A percentile compares a stretch with the other conserved stretches of the same genome.
Evolutionary conservation across 371 early-diverging fungal species (phyloP).

Genomic region (Umbelopsis sp.): DNA sequence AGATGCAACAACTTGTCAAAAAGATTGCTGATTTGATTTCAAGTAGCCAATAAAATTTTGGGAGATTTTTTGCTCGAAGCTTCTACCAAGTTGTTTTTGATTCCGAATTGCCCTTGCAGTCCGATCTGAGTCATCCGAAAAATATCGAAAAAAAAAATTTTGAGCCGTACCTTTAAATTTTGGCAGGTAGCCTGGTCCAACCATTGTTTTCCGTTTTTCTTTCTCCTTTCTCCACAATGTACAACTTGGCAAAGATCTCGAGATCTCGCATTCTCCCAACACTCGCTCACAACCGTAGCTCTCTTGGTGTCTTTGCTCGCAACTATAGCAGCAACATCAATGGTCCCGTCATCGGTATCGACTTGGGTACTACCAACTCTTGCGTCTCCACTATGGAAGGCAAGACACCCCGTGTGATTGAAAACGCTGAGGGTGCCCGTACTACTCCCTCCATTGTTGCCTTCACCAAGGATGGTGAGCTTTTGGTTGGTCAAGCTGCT

Average conservation of each 20-base stretch:
- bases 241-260: conserved; percentile 45
- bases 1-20: conserved; percentile 76
- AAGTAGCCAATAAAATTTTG: conserved; percentile 8
- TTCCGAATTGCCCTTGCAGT: background rate
- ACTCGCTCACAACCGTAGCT: conserved; percentile 37
- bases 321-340: conserved; percentile 74
- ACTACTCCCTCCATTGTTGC: conserved; percentile 97
- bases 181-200: background rate
- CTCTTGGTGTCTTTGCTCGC: conserved; percentile 34
- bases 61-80: conserved; percentile 10
- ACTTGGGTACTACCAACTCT: conserved; percentile 98
- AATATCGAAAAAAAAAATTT: conserved; percentile 5
- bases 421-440: conserved; percentile 90
- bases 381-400: conserved; percentile 97
- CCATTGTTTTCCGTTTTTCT: conserved; percentile 23
- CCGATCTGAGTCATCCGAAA: conserved; percentile 18
- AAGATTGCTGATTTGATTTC: conserved; percentile 62
- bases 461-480: conserved; percentile 84
- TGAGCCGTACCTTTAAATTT: conserved; percentile 4
- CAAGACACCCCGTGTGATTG: conserved; percentile 91
- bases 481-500: conserved; percentile 92
- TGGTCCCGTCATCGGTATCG: conserved; percentile 96
- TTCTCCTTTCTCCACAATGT: conserved; percentile 32
- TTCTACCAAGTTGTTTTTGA: background rate
- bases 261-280: conserved; percentile 38